Evolutionary conservation across 2,329 filamentous ascomycete genomes (phyloP).

Genomic region (Thelonectria rubi): DNA sequence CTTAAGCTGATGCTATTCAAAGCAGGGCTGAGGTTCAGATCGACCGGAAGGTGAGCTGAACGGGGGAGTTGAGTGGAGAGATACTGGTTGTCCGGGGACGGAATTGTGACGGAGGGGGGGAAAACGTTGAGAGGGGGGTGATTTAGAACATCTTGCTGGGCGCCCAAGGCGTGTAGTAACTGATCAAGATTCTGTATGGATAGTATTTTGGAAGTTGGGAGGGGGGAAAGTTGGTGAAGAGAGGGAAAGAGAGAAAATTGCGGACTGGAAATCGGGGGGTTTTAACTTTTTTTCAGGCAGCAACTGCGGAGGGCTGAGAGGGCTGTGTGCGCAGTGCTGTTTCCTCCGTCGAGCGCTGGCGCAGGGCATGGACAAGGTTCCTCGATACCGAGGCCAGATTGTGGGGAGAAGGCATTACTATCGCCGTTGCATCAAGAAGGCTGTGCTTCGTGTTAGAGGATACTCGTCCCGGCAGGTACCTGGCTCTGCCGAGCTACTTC

Average conservation of each 20-base stretch:
- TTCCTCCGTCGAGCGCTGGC: not conserved
- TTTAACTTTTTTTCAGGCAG: conserved; percentile 61
- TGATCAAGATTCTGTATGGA: conserved; percentile 47
- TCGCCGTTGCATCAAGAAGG: conserved; percentile 1
- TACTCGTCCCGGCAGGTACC: conserved; percentile 29
- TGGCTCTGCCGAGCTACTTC: not conserved
- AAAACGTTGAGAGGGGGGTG: conserved; percentile 50
- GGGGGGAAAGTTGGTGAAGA: conserved; percentile 40
- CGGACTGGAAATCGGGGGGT: conserved; percentile 43
- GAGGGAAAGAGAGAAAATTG: conserved; percentile 43
- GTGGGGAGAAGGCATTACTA: conserved; percentile 33
- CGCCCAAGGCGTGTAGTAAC: conserved; percentile 48
- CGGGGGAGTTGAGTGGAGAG: conserved; percentile 58
- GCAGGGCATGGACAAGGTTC: conserved; percentile 6
- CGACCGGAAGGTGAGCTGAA: conserved; percentile 66
- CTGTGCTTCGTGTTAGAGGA: conserved; percentile 24
- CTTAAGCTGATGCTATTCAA: conserved; percentile 65
- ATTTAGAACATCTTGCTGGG: conserved; percentile 68
- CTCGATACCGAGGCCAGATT: conserved; percentile 32
- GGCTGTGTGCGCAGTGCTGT: conserved; percentile 33
- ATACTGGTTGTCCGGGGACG: conserved; percentile 53
- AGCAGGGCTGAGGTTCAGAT: conserved; percentile 75
- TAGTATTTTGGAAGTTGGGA: conserved; percentile 39
- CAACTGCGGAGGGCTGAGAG: conserved; percentile 42
- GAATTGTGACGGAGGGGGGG: conserved; percentile 62